Evolutionary conservation across 495 filamentous ascomycete genomes (phyloP), one percentile per base, ranked within the genome.

Genomic region (Aspergillus diversus): DNA sequence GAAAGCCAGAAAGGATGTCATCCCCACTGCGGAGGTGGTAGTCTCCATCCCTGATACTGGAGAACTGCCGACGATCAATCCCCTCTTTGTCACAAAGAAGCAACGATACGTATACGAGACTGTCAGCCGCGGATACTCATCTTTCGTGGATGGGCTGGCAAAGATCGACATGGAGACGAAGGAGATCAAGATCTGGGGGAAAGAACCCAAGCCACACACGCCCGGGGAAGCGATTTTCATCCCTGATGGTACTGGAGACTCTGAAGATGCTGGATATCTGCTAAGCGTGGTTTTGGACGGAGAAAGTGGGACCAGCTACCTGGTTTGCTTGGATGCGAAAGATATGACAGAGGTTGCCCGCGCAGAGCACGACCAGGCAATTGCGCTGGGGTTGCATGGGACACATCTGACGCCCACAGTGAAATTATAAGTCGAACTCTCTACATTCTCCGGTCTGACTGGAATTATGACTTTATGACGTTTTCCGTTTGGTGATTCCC

Each of bases 201-300:
- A 37, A 13, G 54, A 62, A 35, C 62, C 49, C 0, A 53, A 57
- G n/a, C 59, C 42, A 16, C 64, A 66, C 63, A 66, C 59, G 0
- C 64, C 64, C 3, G 55, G 64, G 0, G 64, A 66, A 43, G 64
- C 64, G 3, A 34, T 66, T 13, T 66, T 66, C 34, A 27, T 66
- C 6, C 59, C 64, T 4, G 64, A 66, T 51, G 59, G 47, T 7
- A 39, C 31, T 12, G 37, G 33, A 0, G 53, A 59, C 13, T 17
- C 48, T 17, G 64, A 66, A 48, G 59, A 66, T 56, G 59, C 64
- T 12, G 64, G 64, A 4, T 66, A 62, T 55, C 39, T 66, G 5
- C 32, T 66, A 16, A 66, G 55, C 33, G 59, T 66, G 7, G 64
- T 66, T 5, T 47, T 66, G 17, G 57, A 66, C 54, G 64, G 64